Percentiles rank a stretch among this genome's conserved stretches.
These are phyloP conservation scores for Prunus mume DNA, from an alignment of 306 rosid genomes.

Conservation along the genomic window DNA sequence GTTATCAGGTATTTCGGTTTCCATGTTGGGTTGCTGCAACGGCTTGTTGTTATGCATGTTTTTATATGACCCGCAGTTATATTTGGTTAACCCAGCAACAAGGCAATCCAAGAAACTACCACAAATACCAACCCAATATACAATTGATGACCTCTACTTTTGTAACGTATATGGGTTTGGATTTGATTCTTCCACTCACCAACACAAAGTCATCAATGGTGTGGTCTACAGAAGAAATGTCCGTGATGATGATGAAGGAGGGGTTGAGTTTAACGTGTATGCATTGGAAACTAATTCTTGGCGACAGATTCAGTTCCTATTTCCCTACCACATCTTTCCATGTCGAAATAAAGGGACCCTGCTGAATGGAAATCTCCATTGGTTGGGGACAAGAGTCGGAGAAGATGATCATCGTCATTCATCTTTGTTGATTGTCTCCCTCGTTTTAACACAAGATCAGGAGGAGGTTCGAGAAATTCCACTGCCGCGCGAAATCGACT, in stretches of 20 bases:
- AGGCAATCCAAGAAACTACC: not conserved
- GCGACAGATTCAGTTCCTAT: not conserved
- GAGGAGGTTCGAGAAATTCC: not conserved
- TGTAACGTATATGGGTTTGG: not conserved
- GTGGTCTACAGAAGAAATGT: not conserved
- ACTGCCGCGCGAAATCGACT: not conserved
- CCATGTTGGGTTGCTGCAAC: not conserved
- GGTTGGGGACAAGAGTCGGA: not conserved
- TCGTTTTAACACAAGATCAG: not conserved
- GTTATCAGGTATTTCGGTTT: no score
- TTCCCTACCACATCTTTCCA: not conserved
- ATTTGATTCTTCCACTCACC: not conserved
- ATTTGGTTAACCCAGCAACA: conserved; percentile 2
- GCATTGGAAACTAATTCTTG: not conserved
- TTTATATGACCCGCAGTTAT: not conserved
- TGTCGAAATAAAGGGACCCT: not conserved
- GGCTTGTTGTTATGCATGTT: not conserved
- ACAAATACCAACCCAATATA: no score
- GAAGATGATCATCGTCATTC: not conserved
- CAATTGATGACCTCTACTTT: no score
- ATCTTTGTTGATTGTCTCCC: not conserved
- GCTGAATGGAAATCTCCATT: not conserved
- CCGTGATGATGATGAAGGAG: not conserved
- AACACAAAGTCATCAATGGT: not conserved
- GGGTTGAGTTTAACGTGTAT: not conserved